Evolutionary conservation across 1,139 yeast genomes (phyloP).

Genomic region (Yamadazyma mexicana): DNA sequence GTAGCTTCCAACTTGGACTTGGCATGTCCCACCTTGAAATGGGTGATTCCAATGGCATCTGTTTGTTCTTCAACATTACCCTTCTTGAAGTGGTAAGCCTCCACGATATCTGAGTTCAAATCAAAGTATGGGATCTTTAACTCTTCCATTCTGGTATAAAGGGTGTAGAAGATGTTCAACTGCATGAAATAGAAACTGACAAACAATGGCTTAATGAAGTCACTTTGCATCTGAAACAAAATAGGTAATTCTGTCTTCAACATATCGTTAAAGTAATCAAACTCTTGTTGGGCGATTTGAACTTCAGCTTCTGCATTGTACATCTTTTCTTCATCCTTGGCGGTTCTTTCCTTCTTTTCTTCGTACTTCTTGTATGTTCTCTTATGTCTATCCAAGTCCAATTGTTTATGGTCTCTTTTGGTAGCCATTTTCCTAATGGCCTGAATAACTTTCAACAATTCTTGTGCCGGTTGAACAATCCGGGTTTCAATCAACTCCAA

Average conservation of each 20-base stretch:
- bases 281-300: conserved; percentile 91
- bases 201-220: conserved; percentile 88
- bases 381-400: conserved; percentile 87
- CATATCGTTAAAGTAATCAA: conserved; percentile 92
- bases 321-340: conserved; percentile 88
- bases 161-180: conserved; percentile 89
- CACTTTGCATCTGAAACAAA: conserved; percentile 83
- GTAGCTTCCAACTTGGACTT: conserved; percentile 81
- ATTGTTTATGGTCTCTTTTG: conserved; percentile 92
- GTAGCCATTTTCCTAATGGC: conserved; percentile 89
- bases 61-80: conserved; percentile 90
- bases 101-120: conserved; percentile 75
- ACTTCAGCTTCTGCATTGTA: conserved; percentile 88
- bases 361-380: conserved; percentile 69
- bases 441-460: conserved; percentile 76
- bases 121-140: conserved; percentile 97
- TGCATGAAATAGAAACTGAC: conserved; percentile 97
- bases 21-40: conserved; percentile 87
- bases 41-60: conserved; percentile 83
- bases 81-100: conserved; percentile 75
- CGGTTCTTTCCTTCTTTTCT: conserved; percentile 76
- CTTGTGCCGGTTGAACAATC: conserved; percentile 90
- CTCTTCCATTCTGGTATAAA: conserved; percentile 88
- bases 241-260: conserved; percentile 86
- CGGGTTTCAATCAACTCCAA: conserved; percentile 88